phyloP scores from a whole-genome alignment of 2,329 filamentous ascomycete genomes.

The Nakataea oryzae region DNA sequence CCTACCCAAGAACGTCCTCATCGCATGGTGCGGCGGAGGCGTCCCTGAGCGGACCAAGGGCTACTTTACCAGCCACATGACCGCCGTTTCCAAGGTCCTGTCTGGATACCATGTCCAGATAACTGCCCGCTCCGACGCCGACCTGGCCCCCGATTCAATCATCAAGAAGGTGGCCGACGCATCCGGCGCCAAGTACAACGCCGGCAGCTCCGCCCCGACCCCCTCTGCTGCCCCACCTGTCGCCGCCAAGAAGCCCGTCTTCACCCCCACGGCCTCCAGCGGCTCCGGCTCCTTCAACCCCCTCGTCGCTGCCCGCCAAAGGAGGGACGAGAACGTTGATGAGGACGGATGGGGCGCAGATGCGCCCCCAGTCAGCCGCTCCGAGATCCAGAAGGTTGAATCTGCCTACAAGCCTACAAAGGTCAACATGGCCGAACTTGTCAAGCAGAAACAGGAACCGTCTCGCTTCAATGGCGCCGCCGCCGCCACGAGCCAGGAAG shows the following conservation, averaged over 20 bases:
- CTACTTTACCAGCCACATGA: slow-evolving; percentile 92
- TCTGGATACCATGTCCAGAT: slow-evolving; percentile 98
- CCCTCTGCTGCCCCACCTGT: slow-evolving; percentile 50
- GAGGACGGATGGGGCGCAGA: slow-evolving; percentile 91
- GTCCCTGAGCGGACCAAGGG: slow-evolving; percentile 98
- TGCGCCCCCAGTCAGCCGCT: slow-evolving; percentile 81
- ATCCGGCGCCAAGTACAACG: slow-evolving; percentile 88
- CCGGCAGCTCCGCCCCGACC: slow-evolving; percentile 46
- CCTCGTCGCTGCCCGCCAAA: slow-evolving; percentile 54
- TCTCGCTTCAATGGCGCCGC: slow-evolving; percentile 42
- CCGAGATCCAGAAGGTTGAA: slow-evolving; percentile 82
- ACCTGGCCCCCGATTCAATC: slow-evolving; percentile 79
- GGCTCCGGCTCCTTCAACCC: slow-evolving; percentile 49
- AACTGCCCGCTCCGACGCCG: slow-evolving; percentile 82
- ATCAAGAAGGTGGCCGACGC: slow-evolving; percentile 90
- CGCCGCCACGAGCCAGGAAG: slow-evolving; percentile 28
- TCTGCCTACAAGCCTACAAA: slow-evolving; percentile 92
- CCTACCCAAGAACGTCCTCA: slow-evolving; percentile 84
- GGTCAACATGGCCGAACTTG: slow-evolving; percentile 83
- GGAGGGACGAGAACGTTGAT: slow-evolving; percentile 51
- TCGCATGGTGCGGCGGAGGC: slow-evolving; percentile 95
- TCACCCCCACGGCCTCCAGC: slow-evolving; percentile 59
- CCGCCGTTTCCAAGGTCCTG: slow-evolving; percentile 80
- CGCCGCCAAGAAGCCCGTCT: slow-evolving; percentile 80
- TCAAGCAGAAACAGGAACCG: slow-evolving; percentile 58